Evolutionary conservation across 2,329 filamentous ascomycete species (phyloP).

Genomic region (Parafenestella ontariensis): DNA sequence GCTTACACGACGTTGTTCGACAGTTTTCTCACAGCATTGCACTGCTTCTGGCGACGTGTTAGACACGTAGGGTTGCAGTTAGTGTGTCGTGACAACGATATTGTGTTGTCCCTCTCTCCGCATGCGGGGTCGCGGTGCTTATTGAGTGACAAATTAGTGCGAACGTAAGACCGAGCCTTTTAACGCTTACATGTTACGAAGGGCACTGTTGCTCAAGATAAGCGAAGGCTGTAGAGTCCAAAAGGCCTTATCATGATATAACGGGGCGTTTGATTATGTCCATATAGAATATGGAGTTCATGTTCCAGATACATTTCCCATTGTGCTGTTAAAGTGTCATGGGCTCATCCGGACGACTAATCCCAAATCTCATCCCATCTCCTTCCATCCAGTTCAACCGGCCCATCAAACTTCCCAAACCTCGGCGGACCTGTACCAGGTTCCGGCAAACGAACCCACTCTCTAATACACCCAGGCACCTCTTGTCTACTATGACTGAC

Average conservation of each 20-base stretch:
- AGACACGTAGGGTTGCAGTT: too few relatives aligned
- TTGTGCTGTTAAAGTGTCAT: background rate
- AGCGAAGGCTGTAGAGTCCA: background rate
- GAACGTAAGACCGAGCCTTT: background rate
- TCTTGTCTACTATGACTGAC: constrained; percentile 92
- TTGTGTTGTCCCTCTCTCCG: too few relatives aligned
- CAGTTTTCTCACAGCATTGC: too few relatives aligned
- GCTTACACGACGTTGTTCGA: too few relatives aligned
- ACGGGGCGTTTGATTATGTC: background rate
- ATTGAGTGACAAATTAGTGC: background rate
- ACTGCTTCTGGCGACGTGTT: too few relatives aligned
- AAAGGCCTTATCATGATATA: background rate
- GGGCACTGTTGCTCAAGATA: background rate
- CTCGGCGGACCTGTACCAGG: constrained; percentile 70
- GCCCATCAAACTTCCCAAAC: constrained; percentile 69
- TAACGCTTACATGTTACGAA: background rate
- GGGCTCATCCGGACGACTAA: background rate
- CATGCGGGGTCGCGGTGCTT: background rate
- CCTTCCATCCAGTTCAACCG: constrained; percentile 63
- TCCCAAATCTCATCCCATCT: constrained; percentile 68
- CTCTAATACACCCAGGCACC: constrained; percentile 80
- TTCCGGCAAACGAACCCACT: constrained; percentile 88
- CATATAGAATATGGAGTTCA: background rate
- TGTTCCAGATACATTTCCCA: background rate
- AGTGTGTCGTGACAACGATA: too few relatives aligned